Evolutionary conservation across 208 protist species (phyloP).

Genomic region (Balamuthia mandrillaris): DNA sequence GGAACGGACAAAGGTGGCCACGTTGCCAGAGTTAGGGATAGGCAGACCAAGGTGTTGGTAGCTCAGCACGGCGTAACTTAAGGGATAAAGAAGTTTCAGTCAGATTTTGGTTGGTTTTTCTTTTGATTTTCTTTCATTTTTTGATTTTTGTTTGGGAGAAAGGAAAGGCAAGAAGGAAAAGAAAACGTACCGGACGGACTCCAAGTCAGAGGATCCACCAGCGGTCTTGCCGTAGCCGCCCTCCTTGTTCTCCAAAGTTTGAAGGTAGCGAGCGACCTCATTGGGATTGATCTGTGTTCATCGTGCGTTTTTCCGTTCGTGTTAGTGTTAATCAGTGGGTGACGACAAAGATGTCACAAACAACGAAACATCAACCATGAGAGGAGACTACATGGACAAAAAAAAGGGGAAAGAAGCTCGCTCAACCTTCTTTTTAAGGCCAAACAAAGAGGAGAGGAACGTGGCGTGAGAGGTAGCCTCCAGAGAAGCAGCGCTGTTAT

Average conservation of each 20-base stretch:
- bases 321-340: no score
- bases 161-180: no score
- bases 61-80: not conserved
- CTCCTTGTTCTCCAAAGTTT: constrained; percentile 17
- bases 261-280: constrained; percentile 21
- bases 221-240: constrained; percentile 23
- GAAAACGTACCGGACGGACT: constrained; percentile 9
- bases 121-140: no score
- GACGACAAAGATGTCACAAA: no score
- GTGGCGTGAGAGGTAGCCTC: constrained; percentile 30
- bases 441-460: constrained; percentile 15
- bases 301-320: no score
- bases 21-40: not conserved
- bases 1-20: constrained; percentile 14
- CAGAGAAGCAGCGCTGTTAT: not conserved
- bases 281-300: not conserved
- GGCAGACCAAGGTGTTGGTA: constrained; percentile 28
- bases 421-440: constrained; percentile 12
- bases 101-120: no score
- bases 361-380: no score
- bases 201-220: not conserved
- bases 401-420: not conserved
- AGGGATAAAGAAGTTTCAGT: no score
- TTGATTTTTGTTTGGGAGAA: no score
- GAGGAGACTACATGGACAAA: not conserved